phyloP scores from a whole-genome alignment of 108 stramenopile genomes.

The Poteriospumella lacustris region DNA sequence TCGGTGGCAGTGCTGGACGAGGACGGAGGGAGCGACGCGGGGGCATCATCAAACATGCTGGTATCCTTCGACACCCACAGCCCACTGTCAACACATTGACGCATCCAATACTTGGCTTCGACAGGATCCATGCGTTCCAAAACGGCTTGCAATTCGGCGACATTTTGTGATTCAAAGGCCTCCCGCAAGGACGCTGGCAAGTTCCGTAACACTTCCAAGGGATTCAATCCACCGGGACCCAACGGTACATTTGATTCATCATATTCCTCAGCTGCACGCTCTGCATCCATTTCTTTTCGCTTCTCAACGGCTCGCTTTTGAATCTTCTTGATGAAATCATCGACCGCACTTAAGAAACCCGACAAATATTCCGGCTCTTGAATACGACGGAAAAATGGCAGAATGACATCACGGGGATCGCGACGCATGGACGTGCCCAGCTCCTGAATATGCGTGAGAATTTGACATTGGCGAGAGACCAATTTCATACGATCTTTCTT shows the following conservation, averaged over 20 bases:
- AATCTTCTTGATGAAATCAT: conserved; percentile 73
- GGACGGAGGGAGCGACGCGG: too few species aligned
- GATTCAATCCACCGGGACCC: conserved; percentile 93
- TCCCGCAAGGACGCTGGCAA: conserved; percentile 77
- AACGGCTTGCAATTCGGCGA: background rate
- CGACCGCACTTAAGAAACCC: conserved; percentile 72
- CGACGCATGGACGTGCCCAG: conserved; percentile 77
- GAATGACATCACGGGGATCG: conserved; percentile 91
- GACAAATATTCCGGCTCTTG: conserved; percentile 64
- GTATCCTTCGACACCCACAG: conserved; percentile 23
- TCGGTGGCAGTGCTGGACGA: too few species aligned
- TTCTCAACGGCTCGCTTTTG: conserved; percentile 83
- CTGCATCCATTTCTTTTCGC: conserved; percentile 79
- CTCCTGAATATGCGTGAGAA: conserved; percentile 91
- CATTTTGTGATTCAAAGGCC: conserved; percentile 24
- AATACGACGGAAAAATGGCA: conserved; percentile 83
- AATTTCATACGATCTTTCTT: conserved; percentile 86
- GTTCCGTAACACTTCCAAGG: conserved; percentile 84
- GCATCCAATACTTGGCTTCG: conserved; percentile 11
- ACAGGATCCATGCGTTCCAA: background rate
- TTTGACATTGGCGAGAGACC: conserved; percentile 76
- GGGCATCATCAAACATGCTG: conserved; percentile 16
- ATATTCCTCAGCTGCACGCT: conserved; percentile 52
- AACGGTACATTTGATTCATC: conserved; percentile 62
- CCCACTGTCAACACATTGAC: conserved; percentile 4